phyloP scores from a whole-genome alignment of 2,329 filamentous ascomycete genomes.

The Endothia cerciana region DNA sequence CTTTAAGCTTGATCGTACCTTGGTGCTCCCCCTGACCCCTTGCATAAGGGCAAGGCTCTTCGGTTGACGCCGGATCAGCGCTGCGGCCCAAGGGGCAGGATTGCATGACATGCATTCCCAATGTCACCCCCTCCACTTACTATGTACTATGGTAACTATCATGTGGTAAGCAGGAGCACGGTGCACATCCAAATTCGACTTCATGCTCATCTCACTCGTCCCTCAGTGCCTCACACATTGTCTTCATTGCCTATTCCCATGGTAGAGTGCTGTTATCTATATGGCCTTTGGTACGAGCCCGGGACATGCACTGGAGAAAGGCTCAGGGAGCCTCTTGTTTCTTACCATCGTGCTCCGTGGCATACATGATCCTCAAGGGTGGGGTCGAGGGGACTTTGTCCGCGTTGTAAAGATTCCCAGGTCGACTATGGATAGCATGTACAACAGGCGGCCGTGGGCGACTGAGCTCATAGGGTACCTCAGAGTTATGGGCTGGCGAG shows the following conservation, averaged over 20 bases:
- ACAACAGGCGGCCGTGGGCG: too few relatives aligned
- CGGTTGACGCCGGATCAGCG: not conserved
- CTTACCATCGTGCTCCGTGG: not conserved
- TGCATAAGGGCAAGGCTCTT: not conserved
- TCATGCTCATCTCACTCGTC: not conserved
- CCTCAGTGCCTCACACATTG: not conserved
- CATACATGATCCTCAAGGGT: not conserved
- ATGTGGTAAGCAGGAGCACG: constrained; percentile 15
- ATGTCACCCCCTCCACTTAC: not conserved
- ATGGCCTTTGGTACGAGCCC: too few relatives aligned
- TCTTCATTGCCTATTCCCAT: too few relatives aligned
- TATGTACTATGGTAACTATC: not conserved
- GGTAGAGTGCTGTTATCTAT: too few relatives aligned
- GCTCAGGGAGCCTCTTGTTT: too few relatives aligned
- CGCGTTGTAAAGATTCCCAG: not conserved
- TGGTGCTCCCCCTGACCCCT: not conserved
- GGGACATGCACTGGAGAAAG: not conserved
- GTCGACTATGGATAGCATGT: too few relatives aligned
- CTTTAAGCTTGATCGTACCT: not conserved
- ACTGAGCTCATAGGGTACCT: too few relatives aligned
- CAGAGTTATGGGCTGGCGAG: not conserved
- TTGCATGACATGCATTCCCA: constrained; percentile 3
- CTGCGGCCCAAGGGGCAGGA: not conserved
- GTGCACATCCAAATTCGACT: constrained; percentile 16
- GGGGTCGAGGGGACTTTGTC: not conserved